Evolutionary conservation across 176 grass and related monocot species (phyloP), one percentile per base, ranked within the genome.

Genomic region (Carex parvula): DNA sequence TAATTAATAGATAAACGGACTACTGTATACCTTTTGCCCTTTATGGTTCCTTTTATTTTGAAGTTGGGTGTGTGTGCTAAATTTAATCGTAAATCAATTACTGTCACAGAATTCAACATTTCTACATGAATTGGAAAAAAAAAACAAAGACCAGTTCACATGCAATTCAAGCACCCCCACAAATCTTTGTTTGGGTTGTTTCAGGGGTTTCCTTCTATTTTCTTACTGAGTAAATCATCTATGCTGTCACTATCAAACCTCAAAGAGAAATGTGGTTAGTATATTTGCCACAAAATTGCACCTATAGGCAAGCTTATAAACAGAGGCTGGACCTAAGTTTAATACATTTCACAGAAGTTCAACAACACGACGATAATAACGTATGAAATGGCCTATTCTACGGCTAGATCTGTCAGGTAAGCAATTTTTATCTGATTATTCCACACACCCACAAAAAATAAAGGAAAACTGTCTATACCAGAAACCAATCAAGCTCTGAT

Each of bases 351-450:
- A 33, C 65, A 60, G 74, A 42, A 61, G 71, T 52, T 72, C 20
- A 66, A 29, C 74, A 68, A 52, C 77, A 44, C 79, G 70, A 64
- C 46, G 32, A 55, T 20, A 85, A 59, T 63, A 60, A 17, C 58
- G 46, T 48, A 48, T 1, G 10, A 53, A 30, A 98, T 98, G 96
- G 88, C 74, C 44, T 90, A 65, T 46, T 21, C 69, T 87, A 67
- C 18, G 26, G 80, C 85, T 64, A 85, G 85, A 95, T 89, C 86
- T 54, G 89, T 95, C 77, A 95, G 93, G 96, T 94, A 44, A 91
- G 87, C 12, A n/a, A 65, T 74, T 39, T 39, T 63, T n/a, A 21
- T n/a, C 81, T 82, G 3, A 88, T 42, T 33, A 39, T 64, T 59
- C 59, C 13, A 22, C 53, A 78, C 57, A 6, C 18, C 33, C 30